Conservation (phyloP, 2,329 filamentous ascomycete species). For the Penicillium sp. region DNA sequence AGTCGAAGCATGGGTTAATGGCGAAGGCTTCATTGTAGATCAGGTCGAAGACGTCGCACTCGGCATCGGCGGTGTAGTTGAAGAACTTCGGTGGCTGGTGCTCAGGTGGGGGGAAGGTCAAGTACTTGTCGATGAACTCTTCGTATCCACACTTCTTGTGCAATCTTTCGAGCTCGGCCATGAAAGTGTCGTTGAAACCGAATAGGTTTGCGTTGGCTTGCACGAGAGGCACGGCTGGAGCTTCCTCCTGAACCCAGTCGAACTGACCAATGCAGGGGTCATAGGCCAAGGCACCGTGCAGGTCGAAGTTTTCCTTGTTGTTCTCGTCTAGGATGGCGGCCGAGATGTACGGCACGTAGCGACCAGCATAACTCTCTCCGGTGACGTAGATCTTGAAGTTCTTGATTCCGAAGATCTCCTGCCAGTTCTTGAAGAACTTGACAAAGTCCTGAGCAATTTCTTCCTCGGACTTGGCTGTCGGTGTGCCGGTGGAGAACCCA, state of each 20-base stretch:
- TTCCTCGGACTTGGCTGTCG: slow-evolving; percentile 65
- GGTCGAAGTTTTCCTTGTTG: slow-evolving; percentile 66
- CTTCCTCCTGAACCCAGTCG: slow-evolving; percentile 33
- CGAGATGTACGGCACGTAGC: slow-evolving; percentile 71
- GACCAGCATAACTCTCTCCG: slow-evolving; percentile 72
- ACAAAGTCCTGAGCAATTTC: slow-evolving; percentile 71
- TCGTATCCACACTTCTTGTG: slow-evolving; percentile 50
- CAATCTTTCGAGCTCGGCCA: slow-evolving; percentile 39
- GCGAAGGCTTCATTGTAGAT: slow-evolving; percentile 55
- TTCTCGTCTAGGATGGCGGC: slow-evolving; percentile 71
- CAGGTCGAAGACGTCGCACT: slow-evolving; percentile 60
- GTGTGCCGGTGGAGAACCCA: slow-evolving; percentile 67
- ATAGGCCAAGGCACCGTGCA: slow-evolving; percentile 69
- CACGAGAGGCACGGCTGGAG: slow-evolving; percentile 45
- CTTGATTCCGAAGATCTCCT: slow-evolving; percentile 67
- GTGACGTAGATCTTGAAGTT: slow-evolving; percentile 72
- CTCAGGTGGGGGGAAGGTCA: slow-evolving; percentile 52
- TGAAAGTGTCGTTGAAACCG: slow-evolving; percentile 47
- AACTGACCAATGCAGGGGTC: slow-evolving; percentile 61
- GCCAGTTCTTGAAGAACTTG: slow-evolving; percentile 78
- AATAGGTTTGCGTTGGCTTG: slow-evolving; percentile 45
- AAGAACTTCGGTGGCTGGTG: slow-evolving; percentile 60
- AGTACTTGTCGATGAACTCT: slow-evolving; percentile 48
- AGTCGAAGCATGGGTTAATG: slow-evolving; percentile 76
- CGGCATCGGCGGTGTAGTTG: slow-evolving; percentile 43